Base-by-base conservation (phyloP, 169 alveolate genomes). In the Pseudocohnilembus persalinus region DNA sequence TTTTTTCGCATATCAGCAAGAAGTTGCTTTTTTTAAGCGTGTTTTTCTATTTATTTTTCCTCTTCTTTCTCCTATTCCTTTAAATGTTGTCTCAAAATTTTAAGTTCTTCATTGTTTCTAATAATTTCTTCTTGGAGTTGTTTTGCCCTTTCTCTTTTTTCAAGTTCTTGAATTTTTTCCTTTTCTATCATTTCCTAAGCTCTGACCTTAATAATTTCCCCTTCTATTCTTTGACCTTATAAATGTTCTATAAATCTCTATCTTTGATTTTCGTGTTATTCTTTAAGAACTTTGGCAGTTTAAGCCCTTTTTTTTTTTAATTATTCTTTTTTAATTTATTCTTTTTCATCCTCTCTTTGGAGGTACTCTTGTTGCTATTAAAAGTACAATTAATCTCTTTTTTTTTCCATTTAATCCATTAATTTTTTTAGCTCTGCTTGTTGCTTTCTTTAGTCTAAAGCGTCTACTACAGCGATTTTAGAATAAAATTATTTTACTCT, bases 181-280 rank as follows among this genome's bases (percentile, higher is more conserved):
- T 85, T 85, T 35, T 90, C 88, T 1, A 88, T 29, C 16, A 85
- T 82, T 64, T 90, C 90, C 76, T 83, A 87, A 1, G 92, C 96
- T 74, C 91, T 89, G 34, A 78, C 77, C 68, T 86, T 88, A 28
- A 89, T 89, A 1, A 92, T 82, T 81, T 92, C 91, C 1, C 94
- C 96, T 82, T 92, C 96, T 0, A 92, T 88, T 81, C 79, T 89
- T 75, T 92, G 93, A 77, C 86, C 91, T 73, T 92, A 84, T 16
- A 92, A 80, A 74, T 73, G 76, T 88, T 90, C 90, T 0, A 92
- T 88, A 49, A 81, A 82, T n/a, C 83, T 88, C 78, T 81, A 75
- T 31, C 88, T 90, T 88, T 88, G 85, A 30, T 88, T 92, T 20
- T 88, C 89, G 28, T 88, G 92, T 82, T 92, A 77, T 29, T 92